Conservation (phyloP, 2,329 filamentous ascomycete genomes). For the Plenodomus biglobosus region DNA sequence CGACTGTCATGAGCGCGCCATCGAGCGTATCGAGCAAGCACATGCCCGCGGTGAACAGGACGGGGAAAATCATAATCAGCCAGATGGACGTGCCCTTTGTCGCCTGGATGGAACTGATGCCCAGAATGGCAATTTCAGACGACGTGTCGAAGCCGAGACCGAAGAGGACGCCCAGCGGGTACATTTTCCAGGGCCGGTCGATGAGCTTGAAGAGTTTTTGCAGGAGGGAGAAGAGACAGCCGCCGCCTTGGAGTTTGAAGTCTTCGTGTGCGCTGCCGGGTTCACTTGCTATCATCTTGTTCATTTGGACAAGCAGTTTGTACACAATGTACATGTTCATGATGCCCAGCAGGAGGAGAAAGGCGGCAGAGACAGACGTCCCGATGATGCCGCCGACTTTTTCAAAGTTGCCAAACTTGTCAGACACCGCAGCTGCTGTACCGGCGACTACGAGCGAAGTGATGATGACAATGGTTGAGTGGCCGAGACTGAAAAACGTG, state of each 20-base stretch:
- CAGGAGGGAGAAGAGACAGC: constrained; percentile 71
- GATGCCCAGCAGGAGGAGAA: constrained; percentile 77
- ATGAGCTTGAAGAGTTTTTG: constrained; percentile 74
- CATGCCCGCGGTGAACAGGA: constrained; percentile 93
- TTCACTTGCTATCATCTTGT: constrained; percentile 57
- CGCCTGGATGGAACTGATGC: constrained; percentile 85
- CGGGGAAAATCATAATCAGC: constrained; percentile 89
- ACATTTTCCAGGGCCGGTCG: constrained; percentile 89
- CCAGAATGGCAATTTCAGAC: constrained; percentile 87
- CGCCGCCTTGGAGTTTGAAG: constrained; percentile 73
- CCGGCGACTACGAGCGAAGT: constrained; percentile 92
- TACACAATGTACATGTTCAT: constrained; percentile 87
- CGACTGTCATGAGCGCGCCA: constrained; percentile 89
- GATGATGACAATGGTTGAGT: constrained; percentile 88
- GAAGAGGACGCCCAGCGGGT: constrained; percentile 80
- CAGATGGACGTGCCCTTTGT: constrained; percentile 86
- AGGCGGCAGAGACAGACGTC: constrained; percentile 79
- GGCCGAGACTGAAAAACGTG: constrained; percentile 90
- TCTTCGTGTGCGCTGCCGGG: constrained; percentile 53
- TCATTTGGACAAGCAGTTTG: constrained; percentile 71
- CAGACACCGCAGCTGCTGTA: constrained; percentile 78
- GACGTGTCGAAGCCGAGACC: constrained; percentile 95
- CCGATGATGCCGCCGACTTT: constrained; percentile 86
- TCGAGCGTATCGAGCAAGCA: constrained; percentile 91
- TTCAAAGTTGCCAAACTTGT: constrained; percentile 78